Conservation (phyloP, 768 basidiomycete species). For the Porpolomopsis calyptriformis region DNA sequence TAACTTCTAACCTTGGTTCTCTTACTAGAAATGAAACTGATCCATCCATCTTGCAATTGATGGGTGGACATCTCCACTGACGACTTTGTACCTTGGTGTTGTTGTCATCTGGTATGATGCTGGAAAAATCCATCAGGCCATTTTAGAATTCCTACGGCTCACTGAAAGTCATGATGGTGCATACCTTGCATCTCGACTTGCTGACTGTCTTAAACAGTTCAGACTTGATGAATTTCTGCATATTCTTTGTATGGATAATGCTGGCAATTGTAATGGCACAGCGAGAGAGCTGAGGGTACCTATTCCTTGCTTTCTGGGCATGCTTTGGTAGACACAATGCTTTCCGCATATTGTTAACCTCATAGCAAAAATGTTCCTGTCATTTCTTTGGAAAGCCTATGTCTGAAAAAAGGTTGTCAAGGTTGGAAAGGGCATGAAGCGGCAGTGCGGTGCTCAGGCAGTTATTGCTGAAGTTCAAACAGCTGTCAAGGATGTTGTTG, state of each 20-base stretch:
- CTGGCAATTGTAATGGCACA: too few relatives aligned
- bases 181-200: slow-evolving; percentile 19
- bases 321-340: slow-evolving; percentile 14
- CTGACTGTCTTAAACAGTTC: slow-evolving; percentile 19
- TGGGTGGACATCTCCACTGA: slow-evolving; percentile 25
- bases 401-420: too few relatives aligned
- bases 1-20: slow-evolving; percentile 1
- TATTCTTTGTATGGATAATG: slow-evolving; percentile 2
- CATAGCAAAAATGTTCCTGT: slow-evolving; percentile 23
- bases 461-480: too few relatives aligned
- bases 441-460: too few relatives aligned
- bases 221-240: slow-evolving; percentile 19
- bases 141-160: slow-evolving; percentile 27
- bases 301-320: slow-evolving; percentile 18
- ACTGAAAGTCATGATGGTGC: slow-evolving; percentile 18
- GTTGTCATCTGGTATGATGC: slow-evolving; percentile 20
- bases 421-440: too few relatives aligned
- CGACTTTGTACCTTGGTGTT: slow-evolving; percentile 21
- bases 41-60: slow-evolving; percentile 24
- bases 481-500: too few relatives aligned
- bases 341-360: slow-evolving; percentile 25
- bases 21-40: slow-evolving; percentile 7
- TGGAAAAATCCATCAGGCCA: slow-evolving; percentile 19
- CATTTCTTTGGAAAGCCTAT: too few relatives aligned
- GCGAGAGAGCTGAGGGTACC: slow-evolving; percentile 11